Base-by-base conservation (phyloP, 2,329 filamentous ascomycete genomes). In the Zymoseptoria pseudotritici region DNA sequence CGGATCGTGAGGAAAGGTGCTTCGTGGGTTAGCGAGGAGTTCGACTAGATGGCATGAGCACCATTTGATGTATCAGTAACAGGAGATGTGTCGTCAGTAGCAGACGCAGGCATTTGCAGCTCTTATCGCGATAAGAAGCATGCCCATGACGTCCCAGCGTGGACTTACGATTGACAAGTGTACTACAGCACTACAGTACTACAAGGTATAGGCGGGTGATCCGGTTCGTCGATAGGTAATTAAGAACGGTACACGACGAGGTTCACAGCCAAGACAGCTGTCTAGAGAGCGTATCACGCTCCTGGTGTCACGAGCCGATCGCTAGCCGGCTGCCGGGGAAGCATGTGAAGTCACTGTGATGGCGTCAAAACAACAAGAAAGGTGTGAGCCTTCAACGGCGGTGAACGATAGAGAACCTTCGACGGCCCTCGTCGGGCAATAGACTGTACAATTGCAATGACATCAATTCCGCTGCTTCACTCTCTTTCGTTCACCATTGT, bases 11-110 rank as follows among this genome's bases (percentile, higher is more conserved):
- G 22, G 13, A 31, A 52, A 31, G 31, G 21, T 59, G 31, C 54
- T 36, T 22, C 52, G 57, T 31, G 24, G 26, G 53, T 63, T 59
- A 61, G 61, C 57, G 59, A 53, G 61, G 61, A 61, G 61, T 61
- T 59, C 17, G 56, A 53, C 56, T 24, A 26, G 49, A 24, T 42
- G 58, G 50, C 42, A 53, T 55, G 58, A 60, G 57, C 42, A 52
- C 61, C 55, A 46, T 42, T 20, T 9, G 31, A 9, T 61, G 58
- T 61, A 58, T n/a, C 49, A 58, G 56, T 61, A 58, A 22, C 9
- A 19, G 36, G 17, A 46, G 36, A 46, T n/a, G 36, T 46, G 13
- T 13, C 36, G 36, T 17, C 36, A n/a, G 17, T 46, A 46, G 36
- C 36, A n/a, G 13, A 17, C 13, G 36, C 13, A 46, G 11, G 13